phyloP scores from a whole-genome alignment of 2,329 filamentous ascomycete genomes.

The Colletotrichum gloeosporioides region DNA sequence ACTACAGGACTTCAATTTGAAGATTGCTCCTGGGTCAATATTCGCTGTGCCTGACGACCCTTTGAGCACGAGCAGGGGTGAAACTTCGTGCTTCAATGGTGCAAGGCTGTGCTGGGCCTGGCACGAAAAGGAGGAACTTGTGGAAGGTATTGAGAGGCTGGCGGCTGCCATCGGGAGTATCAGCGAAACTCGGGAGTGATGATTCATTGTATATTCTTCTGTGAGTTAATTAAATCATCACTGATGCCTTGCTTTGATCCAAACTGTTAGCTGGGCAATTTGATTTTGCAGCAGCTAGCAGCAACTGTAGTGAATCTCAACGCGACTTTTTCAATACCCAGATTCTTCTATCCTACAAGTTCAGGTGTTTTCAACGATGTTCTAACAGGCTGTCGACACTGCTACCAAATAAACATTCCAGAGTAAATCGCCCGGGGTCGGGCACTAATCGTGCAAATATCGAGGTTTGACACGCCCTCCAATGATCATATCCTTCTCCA shows the following conservation, averaged over 20 bases:
- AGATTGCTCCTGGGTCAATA: constrained; percentile 58
- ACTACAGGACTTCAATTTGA: constrained; percentile 57
- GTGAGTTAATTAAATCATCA: not conserved
- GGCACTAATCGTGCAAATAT: not conserved
- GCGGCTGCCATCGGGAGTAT: constrained; percentile 28
- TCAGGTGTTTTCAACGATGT: not conserved
- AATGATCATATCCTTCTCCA: not conserved
- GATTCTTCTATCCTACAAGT: not conserved
- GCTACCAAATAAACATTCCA: not conserved
- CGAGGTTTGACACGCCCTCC: not conserved
- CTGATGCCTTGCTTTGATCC: not conserved
- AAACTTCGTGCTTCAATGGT: constrained; percentile 31
- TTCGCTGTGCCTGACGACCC: constrained; percentile 51
- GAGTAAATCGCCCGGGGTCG: not conserved
- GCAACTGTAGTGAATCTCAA: not conserved
- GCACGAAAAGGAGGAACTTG: constrained; percentile 70
- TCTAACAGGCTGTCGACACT: not conserved
- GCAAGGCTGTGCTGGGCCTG: constrained; percentile 74
- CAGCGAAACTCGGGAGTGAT: not conserved
- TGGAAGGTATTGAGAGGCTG: constrained; percentile 71
- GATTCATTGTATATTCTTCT: not conserved
- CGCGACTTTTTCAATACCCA: not conserved
- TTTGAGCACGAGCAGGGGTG: constrained; percentile 32
- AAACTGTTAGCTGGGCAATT: not conserved
- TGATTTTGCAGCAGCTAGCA: not conserved